Percentiles rank a stretch among this genome's conserved stretches.
phyloP scores from a whole-genome alignment of 2,329 filamentous ascomycete genomes.

The Mycocentrospora acerina region DNA sequence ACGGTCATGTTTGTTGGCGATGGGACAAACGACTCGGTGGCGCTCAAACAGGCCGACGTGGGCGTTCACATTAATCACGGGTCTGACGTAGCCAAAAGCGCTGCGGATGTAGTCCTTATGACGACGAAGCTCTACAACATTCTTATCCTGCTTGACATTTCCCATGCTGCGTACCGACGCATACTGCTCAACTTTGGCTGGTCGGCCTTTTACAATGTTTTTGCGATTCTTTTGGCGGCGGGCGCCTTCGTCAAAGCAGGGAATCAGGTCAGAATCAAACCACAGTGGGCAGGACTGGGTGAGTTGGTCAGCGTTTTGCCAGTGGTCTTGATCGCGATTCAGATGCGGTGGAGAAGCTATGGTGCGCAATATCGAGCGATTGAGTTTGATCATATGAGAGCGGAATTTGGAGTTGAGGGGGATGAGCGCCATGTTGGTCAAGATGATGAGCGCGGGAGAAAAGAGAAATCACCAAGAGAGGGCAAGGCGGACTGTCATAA shows the following conservation, averaged over 20 bases:
- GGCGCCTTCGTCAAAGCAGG: conserved; percentile 53
- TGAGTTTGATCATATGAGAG: conserved; percentile 12
- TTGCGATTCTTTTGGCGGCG: conserved; percentile 66
- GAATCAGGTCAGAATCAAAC: conserved; percentile 54
- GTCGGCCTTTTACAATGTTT: conserved; percentile 69
- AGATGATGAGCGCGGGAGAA: no score
- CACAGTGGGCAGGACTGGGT: conserved; percentile 67
- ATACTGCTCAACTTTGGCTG: conserved; percentile 68
- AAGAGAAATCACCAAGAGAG: no score
- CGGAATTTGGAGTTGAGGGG: background rate
- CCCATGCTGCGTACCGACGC: conserved; percentile 41
- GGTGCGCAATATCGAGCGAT: conserved; percentile 20
- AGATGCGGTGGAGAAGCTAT: conserved; percentile 45
- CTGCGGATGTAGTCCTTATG: conserved; percentile 70
- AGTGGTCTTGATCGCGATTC: conserved; percentile 61
- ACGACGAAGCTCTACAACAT: conserved; percentile 59
- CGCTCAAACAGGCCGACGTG: conserved; percentile 69
- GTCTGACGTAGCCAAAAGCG: conserved; percentile 63
- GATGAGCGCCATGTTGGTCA: no score
- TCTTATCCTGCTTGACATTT: conserved; percentile 59
- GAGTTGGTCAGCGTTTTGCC: conserved; percentile 75
- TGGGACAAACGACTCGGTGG: conserved; percentile 76
- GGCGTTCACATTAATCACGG: conserved; percentile 67
- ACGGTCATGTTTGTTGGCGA: conserved; percentile 72
- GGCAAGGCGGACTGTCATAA: no score